These are phyloP conservation scores for Pholiota microspora DNA, from an alignment of 768 basidiomycete genomes.

Conservation along the genomic window DNA sequence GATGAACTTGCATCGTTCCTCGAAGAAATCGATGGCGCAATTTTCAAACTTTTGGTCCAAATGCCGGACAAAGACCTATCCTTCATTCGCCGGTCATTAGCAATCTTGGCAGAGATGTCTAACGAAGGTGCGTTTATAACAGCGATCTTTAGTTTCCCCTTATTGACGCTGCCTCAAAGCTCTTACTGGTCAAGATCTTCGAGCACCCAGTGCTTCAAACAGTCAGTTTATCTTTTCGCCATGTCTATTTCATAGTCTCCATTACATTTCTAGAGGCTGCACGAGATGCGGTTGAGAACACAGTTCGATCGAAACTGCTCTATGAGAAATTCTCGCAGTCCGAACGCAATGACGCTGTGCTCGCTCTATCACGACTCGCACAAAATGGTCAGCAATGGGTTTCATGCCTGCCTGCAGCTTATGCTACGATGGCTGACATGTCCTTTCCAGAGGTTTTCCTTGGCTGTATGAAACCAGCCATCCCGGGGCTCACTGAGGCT, in stretches of 20 bases:
- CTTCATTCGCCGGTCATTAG: neutral
- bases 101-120: neutral
- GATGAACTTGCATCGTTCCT: neutral
- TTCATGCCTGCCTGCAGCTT: too few relatives aligned
- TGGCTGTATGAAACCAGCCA: neutral
- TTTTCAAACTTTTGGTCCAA: neutral
- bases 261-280: neutral
- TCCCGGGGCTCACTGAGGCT: neutral
- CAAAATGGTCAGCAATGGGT: neutral
- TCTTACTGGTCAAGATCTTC: neutral
- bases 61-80: neutral
- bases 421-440: neutral
- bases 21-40: neutral
- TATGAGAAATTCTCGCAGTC: neutral
- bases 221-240: neutral
- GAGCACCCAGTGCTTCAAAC: neutral
- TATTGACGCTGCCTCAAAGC: neutral
- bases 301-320: neutral
- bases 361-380: neutral
- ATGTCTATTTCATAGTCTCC: neutral
- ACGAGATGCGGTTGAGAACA: neutral
- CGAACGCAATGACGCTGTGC: neutral
- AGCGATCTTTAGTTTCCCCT: neutral
- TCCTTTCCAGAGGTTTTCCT: neutral
- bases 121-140: neutral